Evolutionary conservation across 192 early-diverging fungal species (phyloP), one percentile per base, ranked within the genome.

Genomic region (Paraglomus occultum): DNA sequence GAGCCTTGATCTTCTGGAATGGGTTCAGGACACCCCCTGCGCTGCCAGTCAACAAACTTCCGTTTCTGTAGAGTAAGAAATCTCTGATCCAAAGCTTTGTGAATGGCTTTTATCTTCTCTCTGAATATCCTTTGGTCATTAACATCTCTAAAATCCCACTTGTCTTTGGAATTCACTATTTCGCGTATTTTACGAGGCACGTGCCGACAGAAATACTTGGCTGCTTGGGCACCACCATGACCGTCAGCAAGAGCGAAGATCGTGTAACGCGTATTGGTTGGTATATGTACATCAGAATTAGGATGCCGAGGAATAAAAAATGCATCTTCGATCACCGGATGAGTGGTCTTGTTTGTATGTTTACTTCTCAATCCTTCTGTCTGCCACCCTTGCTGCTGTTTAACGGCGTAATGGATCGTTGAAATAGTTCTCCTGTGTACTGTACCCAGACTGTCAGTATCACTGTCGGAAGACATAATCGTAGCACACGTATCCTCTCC

Each of bases 271-370:
- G 58, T 61, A 11, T 61, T 11, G 38, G 58, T 43, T 12, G 58
- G 58, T 11, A 39, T 43, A 42, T 61, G 58, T 43, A 61, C 23
- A 43, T 61, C 10, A 43, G 38, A 31, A 42, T 61, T 61, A 11
- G 23, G 12, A 22, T 14, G 15, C 12, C 38, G 38, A 10, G 58
- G 58, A 12, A 61, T 43, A 61, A 43, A 22, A 40, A 39, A 61
- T 11, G 58, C 58, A 61, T 61, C 58, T 40, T 61, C 58, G 12
- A 61, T 61, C 11, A n/a, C 58, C 18, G 58, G 58, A 61, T 61
- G 58, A 23, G 58, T 61, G 6, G 18, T 22, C 44, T 40, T 61
- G 8, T 31, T 12, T 8, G 58, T 14, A 43, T 23, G 22, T 61
- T 61, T 40, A 61, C 23, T 39, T 22, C 58, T 31, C 38, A 23